Percentiles rank a stretch among this genome's conserved stretches.
Evolutionary conservation across 768 basidiomycete genomes (phyloP).

Genomic region (Tremella fuciformis): DNA sequence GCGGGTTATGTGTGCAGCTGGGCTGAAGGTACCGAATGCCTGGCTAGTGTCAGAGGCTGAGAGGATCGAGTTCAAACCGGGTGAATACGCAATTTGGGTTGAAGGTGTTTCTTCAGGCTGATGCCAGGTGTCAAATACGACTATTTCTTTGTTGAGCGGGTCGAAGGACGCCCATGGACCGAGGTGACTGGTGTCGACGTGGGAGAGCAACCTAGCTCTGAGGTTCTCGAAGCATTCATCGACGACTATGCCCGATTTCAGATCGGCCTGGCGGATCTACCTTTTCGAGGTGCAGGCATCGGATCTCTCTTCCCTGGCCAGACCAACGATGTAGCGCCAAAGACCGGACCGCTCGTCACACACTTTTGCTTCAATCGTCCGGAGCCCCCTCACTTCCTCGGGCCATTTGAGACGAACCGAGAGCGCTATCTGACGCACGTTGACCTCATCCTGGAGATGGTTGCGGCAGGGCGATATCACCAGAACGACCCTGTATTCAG

Average conservation of each 20-base stretch:
- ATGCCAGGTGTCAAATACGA: neutral
- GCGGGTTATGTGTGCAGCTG: neutral
- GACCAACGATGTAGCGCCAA: neutral
- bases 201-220: neutral
- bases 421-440: constrained; percentile 1
- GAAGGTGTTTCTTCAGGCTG: neutral
- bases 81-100: neutral
- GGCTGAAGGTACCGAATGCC: neutral
- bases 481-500: neutral
- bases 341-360: neutral
- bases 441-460: neutral
- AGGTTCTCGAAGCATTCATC: neutral
- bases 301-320: neutral
- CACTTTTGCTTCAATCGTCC: neutral
- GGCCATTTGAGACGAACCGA: neutral
- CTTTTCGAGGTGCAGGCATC: neutral
- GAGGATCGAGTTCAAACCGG: neutral
- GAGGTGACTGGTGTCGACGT: neutral
- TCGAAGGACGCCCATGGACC: neutral
- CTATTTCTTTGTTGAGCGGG: neutral
- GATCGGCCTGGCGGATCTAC: neutral
- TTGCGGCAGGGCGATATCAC: too few relatives aligned
- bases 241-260: neutral
- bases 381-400: neutral
- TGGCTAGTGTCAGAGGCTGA: neutral